Evolutionary conservation across 805 yeast genomes (phyloP).

Genomic region (Tetrapisispora iriomotensis): DNA sequence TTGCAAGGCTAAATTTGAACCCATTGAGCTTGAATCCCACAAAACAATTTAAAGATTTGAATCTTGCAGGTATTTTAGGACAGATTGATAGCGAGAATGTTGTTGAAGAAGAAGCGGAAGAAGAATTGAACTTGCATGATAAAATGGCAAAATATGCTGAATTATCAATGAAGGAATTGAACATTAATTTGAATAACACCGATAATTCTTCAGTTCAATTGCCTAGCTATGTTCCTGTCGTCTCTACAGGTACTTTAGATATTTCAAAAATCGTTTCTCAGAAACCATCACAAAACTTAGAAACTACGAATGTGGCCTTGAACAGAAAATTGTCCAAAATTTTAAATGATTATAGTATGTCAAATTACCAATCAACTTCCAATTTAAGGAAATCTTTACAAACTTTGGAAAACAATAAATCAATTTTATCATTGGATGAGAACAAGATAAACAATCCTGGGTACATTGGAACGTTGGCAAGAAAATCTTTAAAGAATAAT

Average conservation of each 20-base stretch:
- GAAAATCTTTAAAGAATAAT: conserved; percentile 50
- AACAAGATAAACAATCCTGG: conserved; percentile 37
- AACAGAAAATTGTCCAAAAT: conserved; percentile 30
- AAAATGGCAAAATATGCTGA: conserved; percentile 4
- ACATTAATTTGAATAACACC: not conserved
- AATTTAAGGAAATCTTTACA: conserved; percentile 29
- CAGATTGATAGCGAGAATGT: not conserved
- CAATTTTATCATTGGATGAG: conserved; percentile 15
- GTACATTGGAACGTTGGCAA: conserved; percentile 46
- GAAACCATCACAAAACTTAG: conserved; percentile 5
- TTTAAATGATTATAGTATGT: conserved; percentile 23
- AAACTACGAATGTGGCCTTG: conserved; percentile 19
- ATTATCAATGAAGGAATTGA: conserved; percentile 1
- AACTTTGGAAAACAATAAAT: conserved; percentile 28
- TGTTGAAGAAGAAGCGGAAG: not conserved
- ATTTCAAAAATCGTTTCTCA: conserved; percentile 2
- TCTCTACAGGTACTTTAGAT: not conserved
- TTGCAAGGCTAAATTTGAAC: conserved; percentile 15
- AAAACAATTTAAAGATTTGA: not conserved
- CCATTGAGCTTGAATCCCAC: not conserved
- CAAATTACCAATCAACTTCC: conserved; percentile 24
- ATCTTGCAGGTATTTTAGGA: not conserved
- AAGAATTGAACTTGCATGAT: conserved; percentile 2
- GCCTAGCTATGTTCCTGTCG: conserved; percentile 3
- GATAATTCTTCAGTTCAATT: not conserved